Conservation (phyloP, 1,284 basidiomycete species). For the Ganoderma meredithae region DNA sequence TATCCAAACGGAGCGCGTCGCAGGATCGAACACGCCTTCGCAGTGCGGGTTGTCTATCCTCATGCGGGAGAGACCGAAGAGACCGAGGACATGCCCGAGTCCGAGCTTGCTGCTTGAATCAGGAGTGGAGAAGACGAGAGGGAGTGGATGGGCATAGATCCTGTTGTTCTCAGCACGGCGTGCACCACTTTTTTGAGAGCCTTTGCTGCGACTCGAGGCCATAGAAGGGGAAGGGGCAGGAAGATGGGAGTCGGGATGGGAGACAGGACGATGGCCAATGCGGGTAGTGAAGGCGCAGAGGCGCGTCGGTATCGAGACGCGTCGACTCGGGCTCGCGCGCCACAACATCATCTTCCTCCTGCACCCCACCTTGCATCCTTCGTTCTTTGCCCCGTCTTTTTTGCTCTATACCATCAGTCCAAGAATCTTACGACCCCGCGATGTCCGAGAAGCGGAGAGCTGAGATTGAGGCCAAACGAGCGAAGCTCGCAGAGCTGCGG, state of each 20-base stretch:
- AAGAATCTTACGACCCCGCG: neutral
- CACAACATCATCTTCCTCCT: neutral
- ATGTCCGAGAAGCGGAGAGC: constrained; percentile 61
- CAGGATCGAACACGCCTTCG: constrained; percentile 74
- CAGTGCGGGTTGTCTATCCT: constrained; percentile 67
- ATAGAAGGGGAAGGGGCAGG: constrained; percentile 38
- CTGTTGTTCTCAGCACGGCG: constrained; percentile 68
- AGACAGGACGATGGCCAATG: neutral
- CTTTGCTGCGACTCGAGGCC: constrained; percentile 51
- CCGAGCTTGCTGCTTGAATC: constrained; percentile 43
- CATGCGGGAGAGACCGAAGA: constrained; percentile 59
- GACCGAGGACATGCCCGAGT: constrained; percentile 53
- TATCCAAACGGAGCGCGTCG: constrained; percentile 86
- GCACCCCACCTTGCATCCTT: constrained; percentile 2
- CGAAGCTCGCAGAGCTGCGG: constrained; percentile 86
- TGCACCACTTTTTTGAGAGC: constrained; percentile 55
- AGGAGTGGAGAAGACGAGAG: constrained; percentile 59
- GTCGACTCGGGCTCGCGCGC: constrained; percentile 12
- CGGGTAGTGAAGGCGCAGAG: neutral
- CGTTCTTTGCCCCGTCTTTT: neutral
- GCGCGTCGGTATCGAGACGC: constrained; percentile 19
- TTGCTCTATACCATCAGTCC: neutral
- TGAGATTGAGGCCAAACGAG: constrained; percentile 93
- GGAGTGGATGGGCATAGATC: constrained; percentile 72
- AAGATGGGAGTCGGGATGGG: constrained; percentile 8